Evolutionary conservation across 2,329 filamentous ascomycete genomes (phyloP).

Genomic region (Pezicula rhizophila): DNA sequence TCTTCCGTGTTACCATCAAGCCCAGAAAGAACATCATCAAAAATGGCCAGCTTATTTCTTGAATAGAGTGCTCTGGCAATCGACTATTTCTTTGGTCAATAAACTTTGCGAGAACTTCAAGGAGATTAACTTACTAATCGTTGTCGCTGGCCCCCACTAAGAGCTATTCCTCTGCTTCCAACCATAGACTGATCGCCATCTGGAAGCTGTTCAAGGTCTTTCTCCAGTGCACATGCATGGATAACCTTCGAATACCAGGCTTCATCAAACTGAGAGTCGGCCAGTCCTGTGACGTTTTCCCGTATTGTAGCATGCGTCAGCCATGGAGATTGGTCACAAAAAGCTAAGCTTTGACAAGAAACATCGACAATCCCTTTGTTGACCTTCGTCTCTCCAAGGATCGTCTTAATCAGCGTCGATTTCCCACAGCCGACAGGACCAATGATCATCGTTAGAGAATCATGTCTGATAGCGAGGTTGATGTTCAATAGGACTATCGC

Average conservation of each 20-base stretch:
- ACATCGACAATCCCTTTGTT: constrained; percentile 15
- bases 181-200: constrained; percentile 21
- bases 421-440: constrained; percentile 27
- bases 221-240: constrained; percentile 56
- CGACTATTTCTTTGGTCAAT: constrained; percentile 27
- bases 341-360: constrained; percentile 24
- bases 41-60: constrained; percentile 15
- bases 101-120: not conserved
- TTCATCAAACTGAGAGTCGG: constrained; percentile 35
- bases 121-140: constrained; percentile 3
- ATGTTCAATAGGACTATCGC: constrained; percentile 11
- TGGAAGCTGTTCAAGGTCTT: constrained; percentile 39
- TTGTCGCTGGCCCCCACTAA: constrained; percentile 23
- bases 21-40: constrained; percentile 25
- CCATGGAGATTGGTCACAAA: constrained; percentile 39
- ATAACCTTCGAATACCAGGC: constrained; percentile 58
- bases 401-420: constrained; percentile 15
- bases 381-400: constrained; percentile 17
- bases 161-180: constrained; percentile 24
- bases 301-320: constrained; percentile 34
- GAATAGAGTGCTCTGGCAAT: constrained; percentile 49
- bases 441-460: constrained; percentile 16
- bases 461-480: constrained; percentile 6
- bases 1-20: constrained; percentile 21
- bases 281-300: constrained; percentile 32